phyloP scores from a whole-genome alignment of 805 yeast genomes.

The Yarrowia hollandica region DNA sequence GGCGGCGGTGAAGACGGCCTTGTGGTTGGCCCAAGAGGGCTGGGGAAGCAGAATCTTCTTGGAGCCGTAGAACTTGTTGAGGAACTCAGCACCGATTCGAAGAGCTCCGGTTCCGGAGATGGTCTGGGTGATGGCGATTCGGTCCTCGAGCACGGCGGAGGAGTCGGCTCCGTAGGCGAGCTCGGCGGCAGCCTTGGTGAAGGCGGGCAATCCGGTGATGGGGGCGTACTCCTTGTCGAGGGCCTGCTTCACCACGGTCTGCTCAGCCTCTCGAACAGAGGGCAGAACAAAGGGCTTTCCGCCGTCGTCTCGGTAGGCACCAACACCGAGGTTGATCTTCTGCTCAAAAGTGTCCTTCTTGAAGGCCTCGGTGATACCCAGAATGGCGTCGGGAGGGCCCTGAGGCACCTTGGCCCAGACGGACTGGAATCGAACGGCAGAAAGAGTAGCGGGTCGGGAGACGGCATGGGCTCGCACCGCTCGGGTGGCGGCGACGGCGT shows the following conservation, averaged over 20 bases:
- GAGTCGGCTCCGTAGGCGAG: slow-evolving; percentile 71
- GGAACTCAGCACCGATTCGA: slow-evolving; percentile 78
- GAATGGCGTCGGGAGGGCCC: slow-evolving; percentile 86
- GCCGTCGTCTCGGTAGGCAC: slow-evolving; percentile 87
- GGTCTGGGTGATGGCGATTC: slow-evolving; percentile 84
- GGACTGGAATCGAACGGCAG: slow-evolving; percentile 34
- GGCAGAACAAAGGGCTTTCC: slow-evolving; percentile 92
- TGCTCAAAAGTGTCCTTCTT: slow-evolving; percentile 55
- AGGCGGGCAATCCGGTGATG: slow-evolving; percentile 74
- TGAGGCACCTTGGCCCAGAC: slow-evolving; percentile 47
- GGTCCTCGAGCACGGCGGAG: slow-evolving; percentile 55
- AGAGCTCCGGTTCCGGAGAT: slow-evolving; percentile 95
- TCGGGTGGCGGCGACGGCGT: slow-evolving; percentile 21
- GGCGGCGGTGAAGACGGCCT: slow-evolving; percentile 71
- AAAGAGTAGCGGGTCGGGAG: background rate
- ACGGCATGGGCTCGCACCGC: slow-evolving; percentile 8
- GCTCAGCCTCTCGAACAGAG: slow-evolving; percentile 66
- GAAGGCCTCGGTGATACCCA: slow-evolving; percentile 71
- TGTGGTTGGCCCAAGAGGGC: slow-evolving; percentile 96
- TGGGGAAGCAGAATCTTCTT: slow-evolving; percentile 67
- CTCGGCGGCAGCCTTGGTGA: slow-evolving; percentile 63
- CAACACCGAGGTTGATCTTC: slow-evolving; percentile 67
- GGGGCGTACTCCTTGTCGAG: slow-evolving; percentile 83
- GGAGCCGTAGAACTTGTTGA: slow-evolving; percentile 58
- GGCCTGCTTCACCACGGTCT: slow-evolving; percentile 49